phyloP scores from a whole-genome alignment of 192 early-diverging fungal genomes.

The Dissophora ornata region DNA sequence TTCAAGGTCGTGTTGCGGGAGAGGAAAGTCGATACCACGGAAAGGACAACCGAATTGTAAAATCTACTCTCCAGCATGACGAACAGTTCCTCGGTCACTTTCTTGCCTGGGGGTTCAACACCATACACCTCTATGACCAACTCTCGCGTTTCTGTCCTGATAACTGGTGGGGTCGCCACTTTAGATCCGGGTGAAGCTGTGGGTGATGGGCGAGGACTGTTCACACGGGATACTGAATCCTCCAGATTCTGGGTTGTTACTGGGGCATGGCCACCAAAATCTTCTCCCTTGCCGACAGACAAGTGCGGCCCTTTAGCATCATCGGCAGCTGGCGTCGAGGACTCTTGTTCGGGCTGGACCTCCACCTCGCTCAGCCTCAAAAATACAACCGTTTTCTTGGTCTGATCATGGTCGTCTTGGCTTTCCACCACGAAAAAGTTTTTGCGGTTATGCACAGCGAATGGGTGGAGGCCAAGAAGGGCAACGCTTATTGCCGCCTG shows the following conservation, averaged over 20 bases:
- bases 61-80: conserved; percentile 73
- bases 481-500: conserved; percentile 71
- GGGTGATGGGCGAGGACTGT: conserved; percentile 53
- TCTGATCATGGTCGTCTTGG: conserved; percentile 67
- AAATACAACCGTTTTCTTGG: conserved; percentile 49
- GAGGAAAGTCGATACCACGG: conserved; percentile 71
- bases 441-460: conserved; percentile 78
- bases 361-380: conserved; percentile 50
- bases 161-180: conserved; percentile 20
- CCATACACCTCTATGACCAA: conserved; percentile 80
- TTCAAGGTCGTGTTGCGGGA: conserved; percentile 75
- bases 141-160: conserved; percentile 57
- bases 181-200: conserved; percentile 57
- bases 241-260: conserved; percentile 31
- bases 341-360: conserved; percentile 32
- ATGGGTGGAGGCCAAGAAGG: conserved; percentile 61
- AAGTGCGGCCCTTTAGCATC: conserved; percentile 25
- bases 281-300: neutral
- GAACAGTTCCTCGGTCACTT: conserved; percentile 72
- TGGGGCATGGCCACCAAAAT: neutral
- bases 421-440: conserved; percentile 77
- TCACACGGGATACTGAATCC: conserved; percentile 32
- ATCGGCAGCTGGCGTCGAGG: neutral
- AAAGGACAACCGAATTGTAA: conserved; percentile 68
- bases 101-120: conserved; percentile 64